Conservation (phyloP, 2,329 filamentous ascomycete species). For the Parastagonospora avenae region DNA sequence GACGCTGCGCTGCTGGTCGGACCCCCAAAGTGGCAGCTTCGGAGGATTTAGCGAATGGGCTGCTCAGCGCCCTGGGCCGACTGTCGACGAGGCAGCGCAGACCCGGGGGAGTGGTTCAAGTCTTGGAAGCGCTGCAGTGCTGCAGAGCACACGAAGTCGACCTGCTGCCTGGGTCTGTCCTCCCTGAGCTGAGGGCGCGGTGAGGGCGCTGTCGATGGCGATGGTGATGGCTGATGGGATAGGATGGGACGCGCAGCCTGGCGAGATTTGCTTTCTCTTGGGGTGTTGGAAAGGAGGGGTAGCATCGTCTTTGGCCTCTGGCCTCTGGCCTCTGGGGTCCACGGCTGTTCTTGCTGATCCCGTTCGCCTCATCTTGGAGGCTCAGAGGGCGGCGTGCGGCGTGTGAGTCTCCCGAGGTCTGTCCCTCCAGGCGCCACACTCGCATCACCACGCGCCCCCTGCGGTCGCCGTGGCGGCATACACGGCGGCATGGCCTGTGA, state of each 20-base stretch:
- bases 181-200: background rate
- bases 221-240: too few relatives aligned
- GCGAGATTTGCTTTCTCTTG: too few relatives aligned
- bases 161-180: background rate
- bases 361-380: too few relatives aligned
- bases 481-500: background rate
- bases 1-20: background rate
- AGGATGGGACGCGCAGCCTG: background rate
- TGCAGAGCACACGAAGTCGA: background rate
- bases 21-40: background rate
- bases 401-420: too few relatives aligned
- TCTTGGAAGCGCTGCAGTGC: background rate
- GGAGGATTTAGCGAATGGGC: slow-evolving; percentile 5
- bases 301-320: background rate
- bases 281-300: background rate
- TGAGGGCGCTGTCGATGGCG: background rate
- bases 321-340: background rate
- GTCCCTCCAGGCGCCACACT: too few relatives aligned
- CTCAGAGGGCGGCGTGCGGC: too few relatives aligned
- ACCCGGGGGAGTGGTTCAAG: slow-evolving; percentile 4
- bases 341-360: background rate
- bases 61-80: slow-evolving; percentile 1
- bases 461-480: too few relatives aligned
- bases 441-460: too few relatives aligned
- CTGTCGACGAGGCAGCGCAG: background rate